phyloP scores from a whole-genome alignment of 2,329 filamentous ascomycete genomes.

The Sporothrix schenckii region DNA sequence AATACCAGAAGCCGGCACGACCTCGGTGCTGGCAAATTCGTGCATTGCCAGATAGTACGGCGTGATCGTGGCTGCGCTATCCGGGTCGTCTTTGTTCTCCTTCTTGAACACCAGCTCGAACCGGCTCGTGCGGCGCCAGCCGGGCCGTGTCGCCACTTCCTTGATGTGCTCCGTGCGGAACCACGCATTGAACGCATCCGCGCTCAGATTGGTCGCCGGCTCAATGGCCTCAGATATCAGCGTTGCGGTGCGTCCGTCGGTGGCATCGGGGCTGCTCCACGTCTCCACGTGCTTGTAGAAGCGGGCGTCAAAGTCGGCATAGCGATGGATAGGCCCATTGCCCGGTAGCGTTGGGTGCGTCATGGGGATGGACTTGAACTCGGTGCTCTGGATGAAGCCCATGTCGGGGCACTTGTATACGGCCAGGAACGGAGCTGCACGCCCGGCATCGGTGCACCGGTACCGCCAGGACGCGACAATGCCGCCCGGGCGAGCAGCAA shows the following conservation, averaged over 20 bases:
- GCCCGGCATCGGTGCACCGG: conserved; percentile 31
- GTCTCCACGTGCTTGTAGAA: conserved; percentile 25
- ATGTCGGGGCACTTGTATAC: conserved; percentile 33
- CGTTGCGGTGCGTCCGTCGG: conserved; percentile 4
- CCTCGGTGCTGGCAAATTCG: conserved; percentile 23
- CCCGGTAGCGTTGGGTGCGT: conserved; percentile 23
- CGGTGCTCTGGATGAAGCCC: conserved; percentile 24
- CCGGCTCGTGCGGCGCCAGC: conserved; percentile 30
- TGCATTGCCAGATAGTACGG: conserved; percentile 28
- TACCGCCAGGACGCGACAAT: conserved; percentile 36
- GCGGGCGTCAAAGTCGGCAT: conserved; percentile 25
- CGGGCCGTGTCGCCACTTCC: conserved; percentile 4
- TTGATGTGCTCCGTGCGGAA: conserved; percentile 21
- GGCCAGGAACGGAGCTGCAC: conserved; percentile 34
- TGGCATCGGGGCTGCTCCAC: conserved; percentile 5
- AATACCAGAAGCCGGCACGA: neutral
- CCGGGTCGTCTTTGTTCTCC: conserved; percentile 22
- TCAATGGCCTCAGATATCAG: conserved; percentile 28
- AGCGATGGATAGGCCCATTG: conserved; percentile 18
- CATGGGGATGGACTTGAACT: conserved; percentile 29
- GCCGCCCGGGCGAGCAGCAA: conserved; percentile 34
- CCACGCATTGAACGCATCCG: conserved; percentile 25
- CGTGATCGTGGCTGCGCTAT: conserved; percentile 1
- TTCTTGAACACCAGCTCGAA: conserved; percentile 29
- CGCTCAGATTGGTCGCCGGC: conserved; percentile 4